These are phyloP conservation scores for Calonectria montana DNA, from an alignment of 2,329 filamentous ascomycete species.

Conservation along the genomic window DNA sequence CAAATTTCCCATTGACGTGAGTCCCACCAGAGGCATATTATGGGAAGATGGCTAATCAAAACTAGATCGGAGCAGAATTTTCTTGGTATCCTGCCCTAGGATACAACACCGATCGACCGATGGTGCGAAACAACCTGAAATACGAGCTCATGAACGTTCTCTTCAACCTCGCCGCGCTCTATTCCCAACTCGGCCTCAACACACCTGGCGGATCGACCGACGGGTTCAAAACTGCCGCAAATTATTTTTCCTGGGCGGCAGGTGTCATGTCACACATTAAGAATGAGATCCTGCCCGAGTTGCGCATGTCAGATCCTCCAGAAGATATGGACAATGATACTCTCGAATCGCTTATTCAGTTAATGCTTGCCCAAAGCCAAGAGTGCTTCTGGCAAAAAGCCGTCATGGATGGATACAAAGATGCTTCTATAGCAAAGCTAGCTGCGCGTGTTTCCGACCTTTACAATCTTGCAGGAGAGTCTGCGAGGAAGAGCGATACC, in stretches of 20 bases:
- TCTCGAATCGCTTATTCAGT: conserved; percentile 82
- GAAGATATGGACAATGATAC: conserved; percentile 96
- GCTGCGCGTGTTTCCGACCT: conserved; percentile 91
- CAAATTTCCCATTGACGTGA: conserved; percentile 94
- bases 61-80: conserved; percentile 90
- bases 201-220: conserved; percentile 83
- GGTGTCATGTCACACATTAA: conserved; percentile 86
- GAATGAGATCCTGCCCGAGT: conserved; percentile 80
- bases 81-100: conserved; percentile 95
- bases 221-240: conserved; percentile 87
- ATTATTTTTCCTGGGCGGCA: conserved; percentile 89
- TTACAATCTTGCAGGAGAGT: conserved; percentile 86
- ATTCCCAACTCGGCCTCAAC: conserved; percentile 89
- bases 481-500: conserved; percentile 87
- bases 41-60: neutral
- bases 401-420: conserved; percentile 92
- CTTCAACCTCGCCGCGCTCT: conserved; percentile 93
- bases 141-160: conserved; percentile 93
- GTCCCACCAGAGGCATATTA: conserved; percentile 19
- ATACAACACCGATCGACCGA: conserved; percentile 83
- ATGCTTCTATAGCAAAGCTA: conserved; percentile 90
- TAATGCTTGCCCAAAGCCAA: conserved; percentile 92
- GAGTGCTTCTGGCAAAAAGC: conserved; percentile 99
- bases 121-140: conserved; percentile 73
- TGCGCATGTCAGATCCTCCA: conserved; percentile 83